Evolutionary conservation across 305 asterid genomes (phyloP), one percentile per base, ranked within the genome.

Genomic region (Rubia peregrina): DNA sequence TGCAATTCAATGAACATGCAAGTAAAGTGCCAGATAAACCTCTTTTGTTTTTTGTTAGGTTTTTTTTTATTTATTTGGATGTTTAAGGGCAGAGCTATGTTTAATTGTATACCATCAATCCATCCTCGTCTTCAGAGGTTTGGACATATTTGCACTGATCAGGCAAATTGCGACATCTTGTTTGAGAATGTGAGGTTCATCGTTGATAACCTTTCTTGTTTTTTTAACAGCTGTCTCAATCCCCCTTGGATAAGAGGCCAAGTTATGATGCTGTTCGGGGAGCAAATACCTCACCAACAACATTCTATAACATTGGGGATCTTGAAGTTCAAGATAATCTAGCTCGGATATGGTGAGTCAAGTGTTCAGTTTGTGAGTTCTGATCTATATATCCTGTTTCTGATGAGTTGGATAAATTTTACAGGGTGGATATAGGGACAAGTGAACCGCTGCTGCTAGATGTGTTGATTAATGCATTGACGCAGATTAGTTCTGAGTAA

Each of bases 1-100:
- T 93, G 94, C 84, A 93, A 90, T 80, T 89, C 98, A 19, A 78
- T 93, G 96, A 89, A 93, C 79, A 88, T 93, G 98, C 98, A 91
- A 85, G 96, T 89, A 86, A 76, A 79, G 57, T 65, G 61, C 74
- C 78, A 5, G 21, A 41, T 64, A 72, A 71, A 73, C 44, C 26
- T 46, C 36, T 19, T 64, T 53, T 4, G 57, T 51, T 17, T 16
- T 51, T 51, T 21, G 5, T 17, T 16, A 21, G 2, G 0, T 49
- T 49, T 3, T 48, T 48, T 48, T 21, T 49, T 44, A n/a, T n/a
- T n/a, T 17, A 16, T 36, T 41, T 65, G 66, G 40, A 41, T 55
- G 22, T 74, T 65, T 62, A 61, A 59, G 17, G 48, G 56, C 21
- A 16, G 13, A 48, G 33, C 13, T 0, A 38, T 61, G 13, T 48